Conservation (phyloP, 2,329 filamentous ascomycete species). For the Colletotrichum tanaceti region DNA sequence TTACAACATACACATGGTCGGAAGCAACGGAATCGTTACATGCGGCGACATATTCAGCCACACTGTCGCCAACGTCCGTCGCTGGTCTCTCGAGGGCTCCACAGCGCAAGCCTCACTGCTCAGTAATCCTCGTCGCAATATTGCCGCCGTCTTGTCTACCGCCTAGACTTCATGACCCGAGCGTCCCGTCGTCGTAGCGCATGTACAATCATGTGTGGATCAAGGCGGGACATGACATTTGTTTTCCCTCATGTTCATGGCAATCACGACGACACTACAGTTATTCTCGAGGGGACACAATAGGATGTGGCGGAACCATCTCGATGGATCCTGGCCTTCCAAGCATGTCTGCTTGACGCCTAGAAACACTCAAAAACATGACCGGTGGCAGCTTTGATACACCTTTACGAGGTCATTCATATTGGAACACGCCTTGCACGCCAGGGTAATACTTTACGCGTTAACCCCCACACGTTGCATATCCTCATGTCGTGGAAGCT, state of each 20-base stretch:
- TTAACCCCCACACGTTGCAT: conserved; percentile 33
- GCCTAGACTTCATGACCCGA: conserved; percentile 16
- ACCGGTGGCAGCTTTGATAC: conserved; percentile 23
- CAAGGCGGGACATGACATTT: background rate
- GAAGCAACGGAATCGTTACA: conserved; percentile 9
- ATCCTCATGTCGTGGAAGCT: conserved; percentile 27
- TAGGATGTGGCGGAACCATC: background rate
- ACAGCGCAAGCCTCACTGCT: conserved; percentile 8
- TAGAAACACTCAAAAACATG: conserved; percentile 23
- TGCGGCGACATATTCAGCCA: conserved; percentile 21
- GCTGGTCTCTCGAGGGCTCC: conserved; percentile 3
- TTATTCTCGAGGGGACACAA: too few species aligned
- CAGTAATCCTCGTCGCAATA: conserved; percentile 22
- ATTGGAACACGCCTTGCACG: conserved; percentile 26
- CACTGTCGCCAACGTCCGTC: conserved; percentile 19
- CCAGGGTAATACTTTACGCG: conserved; percentile 11
- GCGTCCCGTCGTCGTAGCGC: conserved; percentile 14
- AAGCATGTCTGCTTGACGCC: background rate
- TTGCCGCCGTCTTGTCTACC: conserved; percentile 20
- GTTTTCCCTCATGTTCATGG: background rate
- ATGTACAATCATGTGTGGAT: conserved; percentile 7
- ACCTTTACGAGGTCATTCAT: conserved; percentile 29
- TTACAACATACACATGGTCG: conserved; percentile 1
- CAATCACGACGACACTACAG: background rate
- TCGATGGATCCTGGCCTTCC: background rate